Base-by-base conservation (phyloP, 1,139 yeast species). In the Saccharomyces pastorianus region DNA sequence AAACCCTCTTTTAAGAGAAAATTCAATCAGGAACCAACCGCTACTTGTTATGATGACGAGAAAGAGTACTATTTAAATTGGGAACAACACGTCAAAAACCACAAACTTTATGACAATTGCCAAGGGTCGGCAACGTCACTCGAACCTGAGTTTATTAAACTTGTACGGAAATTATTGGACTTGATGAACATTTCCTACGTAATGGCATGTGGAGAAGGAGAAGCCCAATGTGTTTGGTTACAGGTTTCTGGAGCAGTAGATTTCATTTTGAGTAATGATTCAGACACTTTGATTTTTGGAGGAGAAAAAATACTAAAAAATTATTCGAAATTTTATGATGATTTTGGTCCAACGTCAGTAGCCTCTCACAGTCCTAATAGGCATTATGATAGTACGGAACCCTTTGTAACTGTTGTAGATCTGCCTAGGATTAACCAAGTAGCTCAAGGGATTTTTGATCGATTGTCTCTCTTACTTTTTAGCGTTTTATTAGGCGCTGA, bases 171-270 rank as follows among this genome's bases (percentile, higher is more conserved):
- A 7, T 56, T 73, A 31, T 64, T 80, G 46, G 60, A 65, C 5
- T 55, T 64, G 0, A 68, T 81, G 68, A 77, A 78, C 13, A 73
- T 84, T 6, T 64, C 74, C 0, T 74, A 70, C 50, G 63, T 80
- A 2, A 70, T 72, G 13, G 85, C 95, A 0, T 83, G 88, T 0
- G 91, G 85, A 0, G 97, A 89, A 64, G 96, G 87, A 0, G 97
- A 89, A 64, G 91, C 95, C 0, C 91, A 87, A 61, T 84, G 95
- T 61, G 88, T 91, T 0, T 68, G 78, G 61, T 68, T 89, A 29
- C 88, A 86, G 64, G 64, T 63, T 27, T 63, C 73, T 13, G 84
- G 83, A 0, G 66, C 79, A 1, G 95, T 87, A 1, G 96, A 89
- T 67, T 87, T 77, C 57, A 85, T 87, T 1, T 71, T 88, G 34